Evolutionary conservation across 2,329 filamentous ascomycete species (phyloP), one percentile per base, ranked within the genome.

Genomic region (Trichoderma sp.): DNA sequence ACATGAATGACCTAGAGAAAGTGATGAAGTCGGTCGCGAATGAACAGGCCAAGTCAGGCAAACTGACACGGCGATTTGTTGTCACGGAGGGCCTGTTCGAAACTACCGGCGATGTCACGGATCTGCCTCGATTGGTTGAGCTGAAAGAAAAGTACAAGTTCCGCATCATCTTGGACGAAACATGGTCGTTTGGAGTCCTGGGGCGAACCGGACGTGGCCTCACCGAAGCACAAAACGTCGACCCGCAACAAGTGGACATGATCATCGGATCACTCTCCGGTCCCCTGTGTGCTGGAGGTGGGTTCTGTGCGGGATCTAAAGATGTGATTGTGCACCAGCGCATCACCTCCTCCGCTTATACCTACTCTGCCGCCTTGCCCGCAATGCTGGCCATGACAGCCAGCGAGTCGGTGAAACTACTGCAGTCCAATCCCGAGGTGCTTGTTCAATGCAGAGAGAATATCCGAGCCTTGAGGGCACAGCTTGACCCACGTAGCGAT

Each of bases 111-210:
- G 94, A 97, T 75, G 87, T 90, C 72, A 87, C 90, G 24, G 85
- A 98, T 75, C 80, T 99, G 68, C 94, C 93, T 2, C 93, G 89
- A 74, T 86, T 99, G 71, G 91, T 98, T 68, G 94, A 97, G 75
- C 83, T 99, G 71, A 97, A 97, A 79, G 88, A 93, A 71, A 91
- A 90, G 76, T 97, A 98, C 85, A 99, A 97, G 80, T 99, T 98
- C 82, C 92, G 95, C 72, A 86, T 99, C 64, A 96, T 98, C 69
- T 88, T 99, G 44, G 95, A 99, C 76, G 95, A 99, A 81, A 97
- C 93, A 1, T 96, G 92, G 90, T 97, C 93, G 1, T 99, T 98
- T 75, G 96, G 94, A 67, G 91, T 98, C 19, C 85, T 99, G 5
- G 95, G 95, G 55, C 86, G 93, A 67, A 97, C 92, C 28, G 96